phyloP scores from a whole-genome alignment of 1,284 basidiomycete genomes.

The Ganoderma resinaceum region DNA sequence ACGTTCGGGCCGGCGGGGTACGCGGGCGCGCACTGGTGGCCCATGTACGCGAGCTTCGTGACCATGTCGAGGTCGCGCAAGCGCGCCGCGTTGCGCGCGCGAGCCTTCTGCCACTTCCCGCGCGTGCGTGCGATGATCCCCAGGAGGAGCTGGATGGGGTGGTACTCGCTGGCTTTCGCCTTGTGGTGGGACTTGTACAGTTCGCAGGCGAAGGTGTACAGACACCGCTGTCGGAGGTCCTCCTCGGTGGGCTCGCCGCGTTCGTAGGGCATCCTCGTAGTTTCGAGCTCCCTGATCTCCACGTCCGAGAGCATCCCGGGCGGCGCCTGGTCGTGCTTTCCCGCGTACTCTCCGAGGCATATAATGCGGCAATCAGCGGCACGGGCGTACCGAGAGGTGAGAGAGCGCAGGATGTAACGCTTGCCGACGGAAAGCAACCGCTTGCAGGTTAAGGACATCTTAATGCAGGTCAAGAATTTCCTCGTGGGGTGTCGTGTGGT shows the following conservation, averaged over 20 bases:
- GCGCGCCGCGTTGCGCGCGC: no score
- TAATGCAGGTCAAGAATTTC: neutral
- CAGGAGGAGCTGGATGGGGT: neutral
- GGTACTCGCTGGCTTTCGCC: neutral
- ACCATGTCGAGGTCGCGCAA: neutral
- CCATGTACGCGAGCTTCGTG: neutral
- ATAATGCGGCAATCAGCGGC: slow-evolving; percentile 25
- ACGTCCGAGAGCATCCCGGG: slow-evolving; percentile 18
- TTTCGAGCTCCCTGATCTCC: slow-evolving; percentile 7
- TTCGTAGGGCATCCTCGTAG: neutral
- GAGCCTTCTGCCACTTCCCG: no score
- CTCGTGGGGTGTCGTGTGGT: neutral
- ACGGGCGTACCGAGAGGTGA: neutral
- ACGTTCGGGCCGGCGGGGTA: neutral
- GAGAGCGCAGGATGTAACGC: slow-evolving; percentile 5
- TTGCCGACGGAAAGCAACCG: slow-evolving; percentile 13
- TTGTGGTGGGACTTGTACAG: neutral
- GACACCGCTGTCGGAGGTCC: no score
- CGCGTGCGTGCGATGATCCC: no score
- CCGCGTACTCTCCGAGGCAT: slow-evolving; percentile 22
- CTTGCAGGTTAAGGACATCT: slow-evolving; percentile 11
- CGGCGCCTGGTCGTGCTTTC: slow-evolving; percentile 6
- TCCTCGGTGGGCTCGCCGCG: no score
- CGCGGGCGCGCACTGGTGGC: neutral
- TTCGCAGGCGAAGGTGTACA: neutral